A percentile compares a stretch with the other conserved stretches of the same genome.
These are phyloP conservation scores for Fraxinus baroniana DNA, from an alignment of 305 asterid genomes.

Conservation along the genomic window DNA sequence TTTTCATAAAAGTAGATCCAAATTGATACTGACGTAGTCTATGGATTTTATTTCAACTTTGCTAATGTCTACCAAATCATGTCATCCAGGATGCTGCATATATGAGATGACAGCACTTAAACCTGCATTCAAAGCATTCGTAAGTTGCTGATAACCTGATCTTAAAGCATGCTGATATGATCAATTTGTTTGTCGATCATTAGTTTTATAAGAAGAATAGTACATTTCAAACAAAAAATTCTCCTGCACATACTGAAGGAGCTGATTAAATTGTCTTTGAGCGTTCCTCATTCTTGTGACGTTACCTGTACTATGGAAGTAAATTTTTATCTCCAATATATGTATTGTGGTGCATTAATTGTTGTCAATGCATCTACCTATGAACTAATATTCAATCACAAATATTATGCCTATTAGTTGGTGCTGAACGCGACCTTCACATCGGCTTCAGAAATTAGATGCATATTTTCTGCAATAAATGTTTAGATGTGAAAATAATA, in stretches of 20 bases:
- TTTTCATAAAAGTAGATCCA: conserved; percentile 14
- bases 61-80: conserved; percentile 23
- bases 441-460: background rate
- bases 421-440: background rate
- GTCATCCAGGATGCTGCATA: conserved; percentile 81
- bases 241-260: background rate
- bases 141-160: conserved; percentile 47
- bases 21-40: background rate
- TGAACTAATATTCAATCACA: background rate
- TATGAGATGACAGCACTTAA: conserved; percentile 88
- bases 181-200: conserved; percentile 12
- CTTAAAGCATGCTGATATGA: conserved; percentile 10
- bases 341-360: conserved; percentile 4
- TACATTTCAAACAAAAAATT: background rate
- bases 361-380: background rate
- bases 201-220: background rate
- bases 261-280: background rate
- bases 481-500: background rate
- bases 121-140: conserved; percentile 97
- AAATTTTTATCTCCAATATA: background rate
- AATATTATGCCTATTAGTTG: background rate
- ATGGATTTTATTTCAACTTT: conserved; percentile 10
- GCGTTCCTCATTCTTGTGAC: conserved; percentile 12
- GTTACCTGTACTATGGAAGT: background rate
- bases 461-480: background rate